These are phyloP conservation scores for Kondoa subrosea DNA, from an alignment of 768 basidiomycete genomes.

Conservation along the genomic window DNA sequence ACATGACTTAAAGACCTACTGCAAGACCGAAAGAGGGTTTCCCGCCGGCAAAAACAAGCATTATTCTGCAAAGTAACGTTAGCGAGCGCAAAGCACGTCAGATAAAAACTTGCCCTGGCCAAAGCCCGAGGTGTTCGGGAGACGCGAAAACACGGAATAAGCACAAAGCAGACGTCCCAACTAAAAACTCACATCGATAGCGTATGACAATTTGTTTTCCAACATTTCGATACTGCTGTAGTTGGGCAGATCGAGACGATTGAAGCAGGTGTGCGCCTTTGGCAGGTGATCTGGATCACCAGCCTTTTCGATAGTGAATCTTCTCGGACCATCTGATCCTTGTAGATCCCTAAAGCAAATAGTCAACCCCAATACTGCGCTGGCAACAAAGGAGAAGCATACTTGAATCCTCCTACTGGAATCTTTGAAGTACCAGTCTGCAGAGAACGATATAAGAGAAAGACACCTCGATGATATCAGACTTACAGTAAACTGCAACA, in stretches of 20 bases:
- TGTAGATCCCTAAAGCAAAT: conserved; percentile 99
- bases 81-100: too few species aligned
- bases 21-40: too few species aligned
- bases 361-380: conserved; percentile 65
- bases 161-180: conserved; percentile 20
- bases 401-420: conserved; percentile 35
- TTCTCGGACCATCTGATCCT: conserved; percentile 86
- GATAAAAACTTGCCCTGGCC: too few species aligned
- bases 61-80: too few species aligned
- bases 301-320: conserved; percentile 95
- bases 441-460: neutral
- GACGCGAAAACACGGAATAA: neutral
- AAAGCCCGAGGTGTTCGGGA: too few species aligned
- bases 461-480: neutral
- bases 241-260: conserved; percentile 86
- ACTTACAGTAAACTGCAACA: conserved; percentile 66
- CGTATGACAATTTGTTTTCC: conserved; percentile 86
- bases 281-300: conserved; percentile 92
- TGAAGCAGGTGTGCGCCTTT: conserved; percentile 97
- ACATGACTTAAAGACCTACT: too few species aligned
- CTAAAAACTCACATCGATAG: conserved; percentile 47
- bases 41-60: too few species aligned
- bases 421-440: conserved; percentile 69
- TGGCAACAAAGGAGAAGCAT: neutral
- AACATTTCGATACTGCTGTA: conserved; percentile 49